Conservation (phyloP, 1,284 basidiomycete species). For the Pseudozyma pruni region DNA sequence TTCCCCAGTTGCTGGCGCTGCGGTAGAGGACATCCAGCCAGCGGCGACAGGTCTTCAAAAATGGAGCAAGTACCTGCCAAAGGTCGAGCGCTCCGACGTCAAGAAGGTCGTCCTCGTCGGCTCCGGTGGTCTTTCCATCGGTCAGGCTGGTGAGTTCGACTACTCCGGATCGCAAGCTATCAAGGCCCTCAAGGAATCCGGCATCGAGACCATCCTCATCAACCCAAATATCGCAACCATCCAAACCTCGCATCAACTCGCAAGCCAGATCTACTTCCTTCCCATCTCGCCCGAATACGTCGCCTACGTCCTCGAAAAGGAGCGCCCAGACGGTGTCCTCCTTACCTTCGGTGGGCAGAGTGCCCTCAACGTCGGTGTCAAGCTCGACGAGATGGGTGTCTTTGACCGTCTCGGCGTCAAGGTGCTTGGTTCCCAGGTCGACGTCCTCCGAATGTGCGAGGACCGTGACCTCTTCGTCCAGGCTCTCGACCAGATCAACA, state of each 20-base stretch:
- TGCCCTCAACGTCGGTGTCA: slow-evolving; percentile 97
- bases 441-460: slow-evolving; percentile 80
- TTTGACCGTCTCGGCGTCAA: slow-evolving; percentile 92
- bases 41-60: slow-evolving; percentile 58
- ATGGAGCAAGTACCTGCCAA: slow-evolving; percentile 63
- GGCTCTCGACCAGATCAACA: slow-evolving; percentile 97
- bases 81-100: slow-evolving; percentile 75
- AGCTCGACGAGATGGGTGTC: slow-evolving; percentile 96
- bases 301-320: slow-evolving; percentile 97
- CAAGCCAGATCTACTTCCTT: slow-evolving; percentile 96
- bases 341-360: slow-evolving; percentile 98
- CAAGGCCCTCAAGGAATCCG: slow-evolving; percentile 95
- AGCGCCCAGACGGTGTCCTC: slow-evolving; percentile 95
- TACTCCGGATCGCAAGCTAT: slow-evolving; percentile 99
- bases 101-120: slow-evolving; percentile 96
- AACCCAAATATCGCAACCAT: slow-evolving; percentile 68
- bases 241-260: slow-evolving; percentile 84
- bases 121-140: slow-evolving; percentile 94
- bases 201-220: slow-evolving; percentile 87
- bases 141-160: slow-evolving; percentile 99
- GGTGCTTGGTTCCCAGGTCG: slow-evolving; percentile 91
- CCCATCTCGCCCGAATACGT: slow-evolving; percentile 98
- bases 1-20: slow-evolving; percentile 42
- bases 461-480: slow-evolving; percentile 97
- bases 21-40: slow-evolving; percentile 53